A percentile compares a stretch with the other conserved stretches of the same genome.
phyloP scores from a whole-genome alignment of 164 flowering plant species.

The Aristolochia contorta region DNA sequence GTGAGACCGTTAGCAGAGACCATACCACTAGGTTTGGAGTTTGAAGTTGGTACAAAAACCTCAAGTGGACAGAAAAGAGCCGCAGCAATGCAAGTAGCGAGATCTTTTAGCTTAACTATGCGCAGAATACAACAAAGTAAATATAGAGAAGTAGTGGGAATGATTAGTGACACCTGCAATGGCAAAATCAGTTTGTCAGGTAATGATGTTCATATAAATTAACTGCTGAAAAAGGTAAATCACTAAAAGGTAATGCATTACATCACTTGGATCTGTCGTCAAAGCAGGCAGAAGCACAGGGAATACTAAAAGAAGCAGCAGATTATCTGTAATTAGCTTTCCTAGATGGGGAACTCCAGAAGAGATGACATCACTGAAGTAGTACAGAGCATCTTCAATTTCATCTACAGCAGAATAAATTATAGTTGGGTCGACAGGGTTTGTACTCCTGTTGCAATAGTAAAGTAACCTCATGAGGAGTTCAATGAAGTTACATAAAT shows the following conservation, averaged over 20 bases:
- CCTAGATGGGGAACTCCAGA: conserved; percentile 93
- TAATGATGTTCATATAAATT: neutral
- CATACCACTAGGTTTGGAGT: conserved; percentile 49
- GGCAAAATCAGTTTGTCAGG: conserved; percentile 21
- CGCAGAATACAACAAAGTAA: conserved; percentile 92
- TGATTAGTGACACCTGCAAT: conserved; percentile 51
- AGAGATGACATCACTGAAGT: conserved; percentile 88
- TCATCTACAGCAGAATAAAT: conserved; percentile 69
- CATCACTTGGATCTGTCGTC: conserved; percentile 28
- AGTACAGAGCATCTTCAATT: conserved; percentile 89
- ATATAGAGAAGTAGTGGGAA: conserved; percentile 66
- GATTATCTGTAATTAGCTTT: conserved; percentile 66
- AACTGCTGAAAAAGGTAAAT: neutral
- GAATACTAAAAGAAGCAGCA: conserved; percentile 66
- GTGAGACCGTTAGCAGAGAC: conserved; percentile 15
- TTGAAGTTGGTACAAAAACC: conserved; percentile 29
- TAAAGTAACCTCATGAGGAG: conserved; percentile 6
- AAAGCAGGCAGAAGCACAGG: conserved; percentile 87
- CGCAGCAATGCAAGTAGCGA: conserved; percentile 76
- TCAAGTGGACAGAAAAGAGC: conserved; percentile 61
- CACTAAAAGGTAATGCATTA: conserved; percentile 17
- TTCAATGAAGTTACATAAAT: neutral
- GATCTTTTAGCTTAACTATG: conserved; percentile 84
- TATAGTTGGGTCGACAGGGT: conserved; percentile 25
- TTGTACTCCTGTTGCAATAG: conserved; percentile 40